phyloP scores from a whole-genome alignment of 441 rosid species.

The Gossypium lobatum region DNA sequence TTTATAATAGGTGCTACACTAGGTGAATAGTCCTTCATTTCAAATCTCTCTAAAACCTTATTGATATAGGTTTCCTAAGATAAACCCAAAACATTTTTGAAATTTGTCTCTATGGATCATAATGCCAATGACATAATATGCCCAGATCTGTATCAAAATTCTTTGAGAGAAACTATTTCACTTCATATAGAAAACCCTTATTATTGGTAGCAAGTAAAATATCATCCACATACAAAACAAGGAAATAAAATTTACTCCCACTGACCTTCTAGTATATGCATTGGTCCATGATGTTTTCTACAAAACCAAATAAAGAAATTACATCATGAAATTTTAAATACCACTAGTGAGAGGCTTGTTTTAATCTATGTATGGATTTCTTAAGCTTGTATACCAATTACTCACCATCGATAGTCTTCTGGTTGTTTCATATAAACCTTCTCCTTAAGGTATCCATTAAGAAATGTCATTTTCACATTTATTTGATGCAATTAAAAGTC shows the following conservation, averaged over 20 bases:
- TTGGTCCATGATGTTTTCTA: too few relatives aligned
- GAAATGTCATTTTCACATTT: background rate
- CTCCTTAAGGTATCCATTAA: background rate
- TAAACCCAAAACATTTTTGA: background rate
- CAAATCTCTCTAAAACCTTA: background rate
- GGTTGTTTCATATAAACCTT: too few relatives aligned
- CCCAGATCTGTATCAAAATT: background rate
- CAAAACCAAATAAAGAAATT: too few relatives aligned
- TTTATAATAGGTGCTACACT: background rate
- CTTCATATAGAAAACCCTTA: background rate
- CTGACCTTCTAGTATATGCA: background rate
- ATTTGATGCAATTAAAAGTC: background rate
- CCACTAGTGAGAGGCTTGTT: background rate
- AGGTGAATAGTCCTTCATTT: background rate
- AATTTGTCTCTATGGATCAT: background rate
- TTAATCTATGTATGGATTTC: background rate
- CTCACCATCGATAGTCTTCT: too few relatives aligned
- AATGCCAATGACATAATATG: background rate
- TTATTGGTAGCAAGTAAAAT: background rate
- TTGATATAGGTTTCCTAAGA: background rate
- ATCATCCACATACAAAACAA: background rate
- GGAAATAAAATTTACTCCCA: background rate
- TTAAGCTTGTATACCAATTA: background rate
- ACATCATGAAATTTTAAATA: too few relatives aligned
- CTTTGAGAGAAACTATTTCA: too few relatives aligned